Base-by-base conservation (phyloP, 768 basidiomycete genomes). In the Mycena sanguinolenta region DNA sequence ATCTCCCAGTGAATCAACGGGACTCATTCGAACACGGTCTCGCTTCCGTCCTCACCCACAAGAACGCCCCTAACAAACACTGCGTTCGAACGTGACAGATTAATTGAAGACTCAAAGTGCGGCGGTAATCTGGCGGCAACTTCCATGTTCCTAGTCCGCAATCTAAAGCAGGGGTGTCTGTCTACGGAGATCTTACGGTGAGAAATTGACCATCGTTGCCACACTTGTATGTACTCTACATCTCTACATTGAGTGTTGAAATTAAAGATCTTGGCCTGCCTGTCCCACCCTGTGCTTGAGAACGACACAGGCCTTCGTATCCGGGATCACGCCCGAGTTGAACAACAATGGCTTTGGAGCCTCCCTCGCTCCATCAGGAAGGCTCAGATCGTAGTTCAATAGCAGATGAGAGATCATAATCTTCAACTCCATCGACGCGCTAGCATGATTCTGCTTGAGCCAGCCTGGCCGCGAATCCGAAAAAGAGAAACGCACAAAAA, bases 371-470 rank as follows among this genome's bases (percentile, higher is more conserved):
- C 49, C 49, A 50, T 50, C 49, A 9, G 49, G 9, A 16, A 50
- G 49, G 49, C 25, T 50, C n/a, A 50, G 3, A 25, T 50, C 49
- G 49, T 50, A 50, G 49, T 50, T 50, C 49, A 50, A 13, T 25
- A 50, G 12, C 49, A 50, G 17, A 50, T 50, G 49, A 27, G 49
- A 9, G 49, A 50, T 23, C 25, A 50, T 50, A 12, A 25, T 50
- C 49, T 50, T 50, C 49, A 50, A 27, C 49, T 50, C 49, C 49
- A 50, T 50, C 49, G 49, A 50, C 5, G 49, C 49, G 49, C 49
- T 50, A 50, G 23, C 49, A 27, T n/a, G n/a, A n/a, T n/a, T n/a
- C n/a, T 27, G 17, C 27, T 25, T 14, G 46, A 7, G 10, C 27
- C 12, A 50, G 49, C 12, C 25, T 13, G 10, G 25, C 23, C 23